Percentiles rank a stretch among this genome's conserved stretches.
Conservation (phyloP, 2,329 filamentous ascomycete species). For the Sarocladiaceae sp. region DNA sequence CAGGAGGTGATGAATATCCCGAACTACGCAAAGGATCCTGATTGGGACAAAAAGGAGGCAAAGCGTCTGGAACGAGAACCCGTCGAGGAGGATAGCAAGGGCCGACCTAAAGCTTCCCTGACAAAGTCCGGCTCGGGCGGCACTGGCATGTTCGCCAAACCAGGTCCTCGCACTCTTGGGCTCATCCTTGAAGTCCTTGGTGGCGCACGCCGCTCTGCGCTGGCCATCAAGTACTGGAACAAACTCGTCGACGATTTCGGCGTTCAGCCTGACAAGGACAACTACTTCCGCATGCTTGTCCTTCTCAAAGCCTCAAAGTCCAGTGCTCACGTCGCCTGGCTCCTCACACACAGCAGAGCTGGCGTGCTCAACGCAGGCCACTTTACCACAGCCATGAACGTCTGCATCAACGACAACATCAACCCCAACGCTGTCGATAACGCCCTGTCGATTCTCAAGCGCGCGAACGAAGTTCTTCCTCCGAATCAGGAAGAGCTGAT, state of each 20-base stretch:
- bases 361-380: constrained; percentile 41
- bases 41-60: constrained; percentile 14
- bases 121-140: constrained; percentile 9
- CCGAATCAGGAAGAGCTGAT: constrained; percentile 45
- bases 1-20: constrained; percentile 76
- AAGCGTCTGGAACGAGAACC: not conserved
- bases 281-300: constrained; percentile 62
- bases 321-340: constrained; percentile 52
- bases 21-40: constrained; percentile 35
- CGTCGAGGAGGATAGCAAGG: not conserved
- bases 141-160: constrained; percentile 26
- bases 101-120: not conserved
- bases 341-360: constrained; percentile 51
- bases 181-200: constrained; percentile 61
- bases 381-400: constrained; percentile 66
- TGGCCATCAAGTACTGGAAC: constrained; percentile 75
- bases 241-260: constrained; percentile 54
- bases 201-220: constrained; percentile 50
- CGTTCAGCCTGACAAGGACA: constrained; percentile 66
- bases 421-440: constrained; percentile 64
- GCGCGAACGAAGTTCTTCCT: constrained; percentile 43
- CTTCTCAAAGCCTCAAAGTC: constrained; percentile 60
- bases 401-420: constrained; percentile 69
- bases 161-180: constrained; percentile 56
- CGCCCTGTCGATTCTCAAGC: constrained; percentile 57